Percentiles rank a stretch among this genome's conserved stretches.
These are phyloP conservation scores for Microcera coccophila DNA, from an alignment of 2,329 filamentous ascomycete genomes.

Conservation along the genomic window DNA sequence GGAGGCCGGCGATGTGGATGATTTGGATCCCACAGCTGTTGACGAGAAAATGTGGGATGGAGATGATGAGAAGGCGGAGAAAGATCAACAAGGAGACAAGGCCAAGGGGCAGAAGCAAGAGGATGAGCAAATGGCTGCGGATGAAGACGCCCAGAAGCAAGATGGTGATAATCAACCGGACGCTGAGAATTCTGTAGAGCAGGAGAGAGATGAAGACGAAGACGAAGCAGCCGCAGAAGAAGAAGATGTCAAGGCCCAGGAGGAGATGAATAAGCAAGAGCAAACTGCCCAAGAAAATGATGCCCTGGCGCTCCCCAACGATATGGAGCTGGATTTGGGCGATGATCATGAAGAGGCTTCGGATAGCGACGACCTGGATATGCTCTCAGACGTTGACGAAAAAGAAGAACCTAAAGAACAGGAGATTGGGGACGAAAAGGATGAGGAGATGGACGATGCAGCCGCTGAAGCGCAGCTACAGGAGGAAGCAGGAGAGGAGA, in stretches of 20 bases:
- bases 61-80: slow-evolving; percentile 72
- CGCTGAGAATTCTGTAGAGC: slow-evolving; percentile 41
- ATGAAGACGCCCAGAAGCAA: slow-evolving; percentile 55
- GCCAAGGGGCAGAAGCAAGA: slow-evolving; percentile 65
- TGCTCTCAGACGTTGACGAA: slow-evolving; percentile 53
- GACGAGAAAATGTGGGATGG: slow-evolving; percentile 99
- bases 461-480: slow-evolving; percentile 37
- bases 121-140: slow-evolving; percentile 56
- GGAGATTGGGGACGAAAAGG: slow-evolving; percentile 35
- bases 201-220: slow-evolving; percentile 48
- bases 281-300: slow-evolving; percentile 79
- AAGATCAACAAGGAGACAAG: slow-evolving; percentile 73
- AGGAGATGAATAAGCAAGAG: slow-evolving; percentile 59
- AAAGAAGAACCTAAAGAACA: slow-evolving; percentile 38
- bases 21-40: slow-evolving; percentile 81
- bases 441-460: slow-evolving; percentile 38
- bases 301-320: slow-evolving; percentile 77
- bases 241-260: slow-evolving; percentile 52
- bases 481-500: slow-evolving; percentile 37
- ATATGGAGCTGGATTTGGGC: slow-evolving; percentile 80
- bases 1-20: slow-evolving; percentile 85
- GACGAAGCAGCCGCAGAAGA: slow-evolving; percentile 61
- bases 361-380: slow-evolving; percentile 55
- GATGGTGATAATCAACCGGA: slow-evolving; percentile 37
- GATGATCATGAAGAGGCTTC: slow-evolving; percentile 59